Evolutionary conservation across 495 filamentous ascomycete genomes (phyloP).

Genomic region (Diplogelasinospora grovesii): DNA sequence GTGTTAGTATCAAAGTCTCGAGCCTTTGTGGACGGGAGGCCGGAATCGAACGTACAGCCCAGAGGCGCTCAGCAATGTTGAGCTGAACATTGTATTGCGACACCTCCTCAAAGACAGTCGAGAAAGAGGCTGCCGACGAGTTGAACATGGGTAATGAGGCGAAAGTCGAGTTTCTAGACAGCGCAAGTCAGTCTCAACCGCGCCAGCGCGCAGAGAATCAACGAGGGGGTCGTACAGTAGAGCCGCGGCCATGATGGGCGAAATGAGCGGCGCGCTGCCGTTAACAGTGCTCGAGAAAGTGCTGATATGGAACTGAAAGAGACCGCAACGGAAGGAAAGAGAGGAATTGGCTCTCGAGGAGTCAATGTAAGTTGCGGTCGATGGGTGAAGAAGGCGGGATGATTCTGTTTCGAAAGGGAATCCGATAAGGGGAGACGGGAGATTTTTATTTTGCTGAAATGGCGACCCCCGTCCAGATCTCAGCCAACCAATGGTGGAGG

Average conservation of each 20-base stretch:
- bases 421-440: slow-evolving; percentile 14
- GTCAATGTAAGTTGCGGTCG: slow-evolving; percentile 4
- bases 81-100: slow-evolving; percentile 81
- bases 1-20: slow-evolving; percentile 1
- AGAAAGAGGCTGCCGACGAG: slow-evolving; percentile 56
- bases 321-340: slow-evolving; percentile 8
- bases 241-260: slow-evolving; percentile 31
- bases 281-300: neutral
- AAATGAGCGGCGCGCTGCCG: slow-evolving; percentile 2
- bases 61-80: slow-evolving; percentile 75
- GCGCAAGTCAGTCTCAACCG: slow-evolving; percentile 13
- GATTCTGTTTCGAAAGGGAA: neutral
- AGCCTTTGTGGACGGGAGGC: neutral
- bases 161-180: slow-evolving; percentile 40
- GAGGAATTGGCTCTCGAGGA: slow-evolving; percentile 4
- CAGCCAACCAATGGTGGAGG: slow-evolving; percentile 7
- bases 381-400: slow-evolving; percentile 6
- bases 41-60: slow-evolving; percentile 60
- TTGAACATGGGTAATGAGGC: slow-evolving; percentile 37
- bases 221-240: slow-evolving; percentile 26
- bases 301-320: slow-evolving; percentile 5
- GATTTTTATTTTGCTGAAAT: slow-evolving; percentile 16
- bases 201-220: neutral
- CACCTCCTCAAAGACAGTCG: slow-evolving; percentile 79
- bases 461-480: too few species aligned